These are phyloP conservation scores for Apiosordaria backusii DNA, from an alignment of 495 filamentous ascomycete genomes.

Conservation along the genomic window DNA sequence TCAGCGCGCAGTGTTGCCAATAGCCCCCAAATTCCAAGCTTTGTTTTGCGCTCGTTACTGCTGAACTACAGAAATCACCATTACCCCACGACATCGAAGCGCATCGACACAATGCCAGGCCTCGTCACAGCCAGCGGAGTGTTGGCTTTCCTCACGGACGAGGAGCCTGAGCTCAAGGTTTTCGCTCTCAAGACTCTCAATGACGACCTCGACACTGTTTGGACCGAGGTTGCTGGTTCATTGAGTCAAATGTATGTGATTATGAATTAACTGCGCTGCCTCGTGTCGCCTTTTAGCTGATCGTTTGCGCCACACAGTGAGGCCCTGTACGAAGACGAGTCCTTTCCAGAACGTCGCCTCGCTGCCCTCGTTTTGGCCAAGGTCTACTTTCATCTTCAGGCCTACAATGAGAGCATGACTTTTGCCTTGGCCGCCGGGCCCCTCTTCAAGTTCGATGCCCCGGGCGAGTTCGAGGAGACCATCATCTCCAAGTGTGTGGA, in stretches of 20 bases:
- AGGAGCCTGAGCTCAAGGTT: constrained; percentile 84
- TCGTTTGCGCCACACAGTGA: constrained; percentile 56
- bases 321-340: constrained; percentile 93
- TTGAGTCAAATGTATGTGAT: constrained; percentile 84
- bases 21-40: not conserved
- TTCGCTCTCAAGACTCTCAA: constrained; percentile 93
- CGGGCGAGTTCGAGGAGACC: constrained; percentile 97
- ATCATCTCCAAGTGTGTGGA: constrained; percentile 98
- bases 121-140: constrained; percentile 92
- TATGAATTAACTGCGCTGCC: not conserved
- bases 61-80: constrained; percentile 11
- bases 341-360: constrained; percentile 88
- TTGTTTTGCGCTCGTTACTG: not conserved
- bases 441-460: constrained; percentile 85
- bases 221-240: constrained; percentile 91
- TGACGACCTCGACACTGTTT: constrained; percentile 90
- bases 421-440: constrained; percentile 95
- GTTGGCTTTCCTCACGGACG: constrained; percentile 91
- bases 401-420: constrained; percentile 98
- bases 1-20: not conserved
- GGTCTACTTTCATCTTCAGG: constrained; percentile 97
- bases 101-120: constrained; percentile 68
- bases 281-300: constrained; percentile 16
- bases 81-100: not conserved
- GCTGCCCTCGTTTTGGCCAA: constrained; percentile 94